phyloP scores from a whole-genome alignment of 169 alveolate genomes.

The Plasmodium knowlesi region DNA sequence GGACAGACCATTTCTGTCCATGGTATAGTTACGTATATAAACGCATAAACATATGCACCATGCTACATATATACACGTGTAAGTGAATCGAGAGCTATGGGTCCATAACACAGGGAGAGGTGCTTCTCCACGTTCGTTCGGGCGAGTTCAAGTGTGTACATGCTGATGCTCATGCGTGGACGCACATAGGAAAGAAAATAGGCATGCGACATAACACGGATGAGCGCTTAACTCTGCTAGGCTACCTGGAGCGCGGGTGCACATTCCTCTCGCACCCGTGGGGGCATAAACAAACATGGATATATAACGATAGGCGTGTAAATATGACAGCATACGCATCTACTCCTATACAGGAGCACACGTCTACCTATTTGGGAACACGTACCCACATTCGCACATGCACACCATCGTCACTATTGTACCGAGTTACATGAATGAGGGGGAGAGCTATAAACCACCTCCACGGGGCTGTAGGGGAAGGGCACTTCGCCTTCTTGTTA shows the following conservation, averaged over 20 bases:
- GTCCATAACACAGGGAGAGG: neutral
- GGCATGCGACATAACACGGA: neutral
- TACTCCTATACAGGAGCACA: neutral
- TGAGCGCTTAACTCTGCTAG: neutral
- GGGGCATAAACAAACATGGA: neutral
- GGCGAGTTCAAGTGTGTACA: neutral
- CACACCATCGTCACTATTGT: neutral
- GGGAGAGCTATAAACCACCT: neutral
- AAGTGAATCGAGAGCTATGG: neutral
- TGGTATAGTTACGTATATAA: neutral
- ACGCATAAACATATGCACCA: slow-evolving; percentile 1
- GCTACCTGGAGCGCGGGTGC: neutral
- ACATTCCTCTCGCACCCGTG: neutral
- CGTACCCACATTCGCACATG: neutral
- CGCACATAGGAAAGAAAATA: neutral
- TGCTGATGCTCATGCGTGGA: neutral
- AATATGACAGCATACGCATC: neutral
- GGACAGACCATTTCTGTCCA: neutral
- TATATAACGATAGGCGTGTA: neutral
- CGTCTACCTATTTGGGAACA: neutral
- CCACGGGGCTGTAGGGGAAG: neutral
- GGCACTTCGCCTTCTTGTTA: neutral
- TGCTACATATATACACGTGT: neutral
- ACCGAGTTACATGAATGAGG: neutral
- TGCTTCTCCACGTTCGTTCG: neutral